These are phyloP conservation scores for Amanita polypyramis DNA, from an alignment of 768 basidiomycete genomes.

Conservation along the genomic window DNA sequence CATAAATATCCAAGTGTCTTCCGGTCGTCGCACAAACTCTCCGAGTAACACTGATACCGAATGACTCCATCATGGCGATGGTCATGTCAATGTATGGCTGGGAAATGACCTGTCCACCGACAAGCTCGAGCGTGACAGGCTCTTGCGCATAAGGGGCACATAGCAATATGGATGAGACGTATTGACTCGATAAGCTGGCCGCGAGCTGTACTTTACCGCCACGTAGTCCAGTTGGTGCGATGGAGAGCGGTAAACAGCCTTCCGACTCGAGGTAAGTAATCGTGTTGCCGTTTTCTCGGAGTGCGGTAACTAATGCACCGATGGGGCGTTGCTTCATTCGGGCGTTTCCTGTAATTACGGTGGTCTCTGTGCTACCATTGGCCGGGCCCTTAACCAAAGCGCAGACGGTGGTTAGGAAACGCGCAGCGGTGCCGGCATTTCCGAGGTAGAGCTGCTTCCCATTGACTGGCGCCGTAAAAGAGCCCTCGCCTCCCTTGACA, in stretches of 20 bases:
- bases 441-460: constrained; percentile 91
- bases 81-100: constrained; percentile 99
- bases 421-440: constrained; percentile 95
- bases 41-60: constrained; percentile 72
- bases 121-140: constrained; percentile 81
- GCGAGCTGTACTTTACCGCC: constrained; percentile 81
- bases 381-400: constrained; percentile 58
- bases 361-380: constrained; percentile 32
- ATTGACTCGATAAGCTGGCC: constrained; percentile 95
- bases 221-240: constrained; percentile 71
- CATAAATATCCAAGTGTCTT: constrained; percentile 66
- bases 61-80: constrained; percentile 92
- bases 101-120: constrained; percentile 91
- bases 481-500: constrained; percentile 79
- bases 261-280: constrained; percentile 71
- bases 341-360: constrained; percentile 92
- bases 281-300: constrained; percentile 66
- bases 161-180: constrained; percentile 93
- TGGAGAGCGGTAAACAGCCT: constrained; percentile 84
- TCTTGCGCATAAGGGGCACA: constrained; percentile 89
- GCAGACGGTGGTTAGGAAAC: constrained; percentile 95
- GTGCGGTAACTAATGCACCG: constrained; percentile 87
- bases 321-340: constrained; percentile 99
- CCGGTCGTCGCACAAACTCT: constrained; percentile 50
- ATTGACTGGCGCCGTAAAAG: constrained; percentile 62